These are phyloP conservation scores for Phytophthora palmivora DNA, from an alignment of 352 stramenopile genomes.

Conservation along the genomic window DNA sequence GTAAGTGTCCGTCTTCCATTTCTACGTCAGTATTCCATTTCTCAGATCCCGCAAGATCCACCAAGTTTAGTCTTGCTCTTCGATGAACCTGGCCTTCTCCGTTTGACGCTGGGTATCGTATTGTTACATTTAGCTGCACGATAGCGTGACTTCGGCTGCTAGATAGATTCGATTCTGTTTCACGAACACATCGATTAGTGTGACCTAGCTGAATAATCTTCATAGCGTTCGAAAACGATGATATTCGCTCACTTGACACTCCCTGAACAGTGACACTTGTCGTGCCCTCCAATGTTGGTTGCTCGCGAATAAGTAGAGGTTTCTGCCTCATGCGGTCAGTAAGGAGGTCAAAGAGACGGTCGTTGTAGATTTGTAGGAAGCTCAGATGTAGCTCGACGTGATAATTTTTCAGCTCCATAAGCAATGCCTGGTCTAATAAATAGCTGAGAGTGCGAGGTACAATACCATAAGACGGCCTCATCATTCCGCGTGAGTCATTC, in stretches of 20 bases:
- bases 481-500: conserved; percentile 10
- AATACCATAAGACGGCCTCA: conserved; percentile 65
- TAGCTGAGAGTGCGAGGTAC: conserved; percentile 81
- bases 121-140: conserved; percentile 86
- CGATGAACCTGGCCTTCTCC: conserved; percentile 48
- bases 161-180: conserved; percentile 88
- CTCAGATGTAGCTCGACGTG: conserved; percentile 72
- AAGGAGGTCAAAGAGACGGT: conserved; percentile 92
- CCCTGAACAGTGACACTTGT: conserved; percentile 70
- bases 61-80: conserved; percentile 72
- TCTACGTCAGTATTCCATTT: conserved; percentile 86
- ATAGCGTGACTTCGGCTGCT: conserved; percentile 93
- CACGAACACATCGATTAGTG: conserved; percentile 70
- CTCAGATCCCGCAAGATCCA: conserved; percentile 82
- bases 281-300: conserved; percentile 54
- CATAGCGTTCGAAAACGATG: conserved; percentile 54
- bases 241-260: conserved; percentile 57
- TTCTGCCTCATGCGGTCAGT: conserved; percentile 70
- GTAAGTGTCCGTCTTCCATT: conserved; percentile 74
- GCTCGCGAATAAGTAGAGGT: conserved; percentile 75
- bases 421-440: conserved; percentile 50
- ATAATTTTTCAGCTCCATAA: conserved; percentile 16
- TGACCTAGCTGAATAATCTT: conserved; percentile 58
- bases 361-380: conserved; percentile 96
- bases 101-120: conserved; percentile 33